Evolutionary conservation across 768 basidiomycete genomes (phyloP), one percentile per base, ranked within the genome.

Genomic region (Nidularia pulvinata): DNA sequence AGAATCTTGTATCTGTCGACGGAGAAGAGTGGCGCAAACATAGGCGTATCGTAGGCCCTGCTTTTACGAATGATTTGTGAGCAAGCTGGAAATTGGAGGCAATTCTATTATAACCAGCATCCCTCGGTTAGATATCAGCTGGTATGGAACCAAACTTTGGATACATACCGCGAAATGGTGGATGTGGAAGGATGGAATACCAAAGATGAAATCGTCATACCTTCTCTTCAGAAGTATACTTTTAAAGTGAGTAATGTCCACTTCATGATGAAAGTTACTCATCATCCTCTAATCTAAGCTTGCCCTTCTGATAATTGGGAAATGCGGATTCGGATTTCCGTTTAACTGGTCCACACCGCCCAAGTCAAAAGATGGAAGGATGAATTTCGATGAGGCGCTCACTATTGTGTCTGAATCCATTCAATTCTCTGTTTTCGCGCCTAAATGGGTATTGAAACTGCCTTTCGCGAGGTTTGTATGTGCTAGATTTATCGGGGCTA

Each of bases 11-110:
- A 11, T 65, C 67, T 11, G 54, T 63, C 0, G 70, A 69, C 33
- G 69, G 63, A 6, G 67, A 70, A 5, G 55, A 59, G 16, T 73
- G 70, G 69, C 62, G 64, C 48, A 65, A 66, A 13, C 73, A 75
- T 48, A 59, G 72, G 6, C 59, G 69, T 22, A 57, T 71, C n/a
- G 61, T 69, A 35, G 63, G 59, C 13, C 69, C 71, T 48, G 67
- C 70, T 3, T 76, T 74, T 57, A 65, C 61, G 13, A 46, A 64
- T 7, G 55, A 62, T 13, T 61, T 64, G 65, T 68, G 13, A 48
- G 65, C 16, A 48, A 34, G 44, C n/a, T 11, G 16, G 3, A 14
- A 33, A 7, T 25, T 30, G n/a, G 34, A 25, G 47, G 13, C 14
- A 9, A 19, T 33, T 22, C 42, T 16, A 46, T 22, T 22, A 22